A percentile compares a stretch with the other conserved stretches of the same genome.
phyloP scores from a whole-genome alignment of 768 basidiomycete genomes.

The Pisolithus microcarpus region DNA sequence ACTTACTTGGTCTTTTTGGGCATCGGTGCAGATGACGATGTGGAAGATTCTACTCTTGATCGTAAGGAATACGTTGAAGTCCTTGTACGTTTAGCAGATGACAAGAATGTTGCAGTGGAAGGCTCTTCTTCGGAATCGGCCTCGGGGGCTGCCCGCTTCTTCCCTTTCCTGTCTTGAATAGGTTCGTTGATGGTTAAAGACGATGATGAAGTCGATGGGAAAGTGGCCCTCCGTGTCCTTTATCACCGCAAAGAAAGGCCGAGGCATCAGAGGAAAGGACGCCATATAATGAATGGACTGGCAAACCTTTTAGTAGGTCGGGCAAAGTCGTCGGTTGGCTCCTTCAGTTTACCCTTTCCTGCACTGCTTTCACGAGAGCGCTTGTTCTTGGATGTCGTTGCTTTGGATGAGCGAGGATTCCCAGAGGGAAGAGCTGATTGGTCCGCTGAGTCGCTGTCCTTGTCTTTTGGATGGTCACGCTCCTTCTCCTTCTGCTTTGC shows the following conservation, averaged over 20 bases:
- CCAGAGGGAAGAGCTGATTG: slow-evolving; percentile 34
- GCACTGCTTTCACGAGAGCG: slow-evolving; percentile 45
- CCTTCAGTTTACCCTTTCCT: slow-evolving; percentile 61
- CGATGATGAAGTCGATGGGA: slow-evolving; percentile 31
- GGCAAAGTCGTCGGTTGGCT: slow-evolving; percentile 44
- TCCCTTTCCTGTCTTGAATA: slow-evolving; percentile 71
- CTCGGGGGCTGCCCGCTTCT: slow-evolving; percentile 85
- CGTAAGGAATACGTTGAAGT: slow-evolving; percentile 62
- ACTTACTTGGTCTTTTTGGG: slow-evolving; percentile 67
- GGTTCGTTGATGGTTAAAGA: slow-evolving; percentile 72
- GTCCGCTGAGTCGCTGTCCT: slow-evolving; percentile 45
- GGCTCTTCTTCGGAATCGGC: slow-evolving; percentile 61
- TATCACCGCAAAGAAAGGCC: slow-evolving; percentile 31
- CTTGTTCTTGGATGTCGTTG: slow-evolving; percentile 36
- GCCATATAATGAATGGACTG: slow-evolving; percentile 16
- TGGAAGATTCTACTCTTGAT: slow-evolving; percentile 42
- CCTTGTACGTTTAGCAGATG: slow-evolving; percentile 58
- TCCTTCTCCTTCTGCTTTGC: slow-evolving; percentile 61
- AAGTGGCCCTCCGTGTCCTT: slow-evolving; percentile 52
- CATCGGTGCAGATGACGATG: slow-evolving; percentile 48
- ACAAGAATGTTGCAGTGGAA: slow-evolving; percentile 32
- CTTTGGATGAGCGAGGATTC: slow-evolving; percentile 37
- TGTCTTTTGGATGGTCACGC: slow-evolving; percentile 47
- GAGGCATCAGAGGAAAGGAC: slow-evolving; percentile 15
- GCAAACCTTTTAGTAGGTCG: slow-evolving; percentile 59